Conservation (phyloP, 2,329 filamentous ascomycete species). For the Dactylonectria macrodidyma region DNA sequence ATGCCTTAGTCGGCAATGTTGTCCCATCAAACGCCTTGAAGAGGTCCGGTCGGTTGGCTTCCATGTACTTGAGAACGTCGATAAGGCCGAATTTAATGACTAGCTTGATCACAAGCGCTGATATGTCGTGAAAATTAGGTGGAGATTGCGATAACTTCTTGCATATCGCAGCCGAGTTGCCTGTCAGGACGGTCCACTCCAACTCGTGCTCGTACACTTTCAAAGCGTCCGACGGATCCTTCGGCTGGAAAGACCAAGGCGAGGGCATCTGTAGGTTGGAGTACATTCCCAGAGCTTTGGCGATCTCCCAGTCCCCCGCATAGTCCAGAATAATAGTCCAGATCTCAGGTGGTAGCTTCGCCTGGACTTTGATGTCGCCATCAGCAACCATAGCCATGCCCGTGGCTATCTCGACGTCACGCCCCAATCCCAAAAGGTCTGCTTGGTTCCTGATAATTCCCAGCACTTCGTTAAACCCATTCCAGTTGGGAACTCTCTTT, state of each 20-base stretch:
- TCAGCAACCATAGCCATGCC: conserved; percentile 55
- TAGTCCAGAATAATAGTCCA: conserved; percentile 92
- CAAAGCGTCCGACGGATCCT: conserved; percentile 73
- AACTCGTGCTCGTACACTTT: conserved; percentile 83
- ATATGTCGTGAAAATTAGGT: conserved; percentile 79
- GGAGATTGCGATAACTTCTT: conserved; percentile 80
- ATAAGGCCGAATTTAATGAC: conserved; percentile 93
- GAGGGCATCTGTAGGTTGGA: conserved; percentile 81
- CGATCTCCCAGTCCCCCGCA: conserved; percentile 91
- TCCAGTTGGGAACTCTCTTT: conserved; percentile 73
- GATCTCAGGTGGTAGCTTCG: conserved; percentile 83
- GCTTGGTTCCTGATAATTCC: conserved; percentile 84
- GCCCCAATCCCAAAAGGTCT: conserved; percentile 80
- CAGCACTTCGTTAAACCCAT: conserved; percentile 79
- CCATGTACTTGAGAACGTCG: conserved; percentile 80
- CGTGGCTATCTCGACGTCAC: conserved; percentile 74
- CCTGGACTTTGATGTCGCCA: conserved; percentile 53
- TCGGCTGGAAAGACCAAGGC: conserved; percentile 77
- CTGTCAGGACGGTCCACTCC: conserved; percentile 87
- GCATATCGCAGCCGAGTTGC: conserved; percentile 79
- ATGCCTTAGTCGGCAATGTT: conserved; percentile 89
- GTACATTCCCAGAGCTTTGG: conserved; percentile 84
- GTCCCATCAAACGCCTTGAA: conserved; percentile 91
- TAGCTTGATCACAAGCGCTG: conserved; percentile 85
- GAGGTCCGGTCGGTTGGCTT: conserved; percentile 75